Percentiles rank a stretch among this genome's conserved stretches.
phyloP scores from a whole-genome alignment of 169 alveolate genomes.

The Cardiosporidium cionae region DNA sequence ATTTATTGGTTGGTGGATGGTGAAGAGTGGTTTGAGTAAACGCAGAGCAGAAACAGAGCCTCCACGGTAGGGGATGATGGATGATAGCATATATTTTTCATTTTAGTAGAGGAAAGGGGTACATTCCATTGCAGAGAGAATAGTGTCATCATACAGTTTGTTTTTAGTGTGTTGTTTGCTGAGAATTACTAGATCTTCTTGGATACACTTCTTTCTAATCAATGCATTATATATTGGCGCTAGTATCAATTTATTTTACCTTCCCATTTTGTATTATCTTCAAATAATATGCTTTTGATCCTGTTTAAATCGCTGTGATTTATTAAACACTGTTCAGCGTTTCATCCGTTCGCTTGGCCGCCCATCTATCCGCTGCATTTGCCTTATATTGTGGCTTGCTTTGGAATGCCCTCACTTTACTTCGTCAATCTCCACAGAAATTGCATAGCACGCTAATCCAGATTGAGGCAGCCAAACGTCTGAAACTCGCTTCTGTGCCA shows the following conservation, averaged over 20 bases:
- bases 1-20: constrained; percentile 45
- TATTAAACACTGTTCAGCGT: constrained; percentile 6
- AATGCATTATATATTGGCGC: background rate
- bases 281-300: too few species aligned
- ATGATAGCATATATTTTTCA: background rate
- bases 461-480: background rate
- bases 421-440: background rate
- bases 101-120: too few species aligned
- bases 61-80: background rate
- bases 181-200: background rate
- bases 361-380: constrained; percentile 22
- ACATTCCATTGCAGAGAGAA: too few species aligned
- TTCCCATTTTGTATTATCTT: too few species aligned
- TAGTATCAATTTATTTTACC: background rate
- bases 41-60: constrained; percentile 9
- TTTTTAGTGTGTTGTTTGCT: background rate
- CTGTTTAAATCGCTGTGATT: too few species aligned
- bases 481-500: background rate
- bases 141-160: background rate
- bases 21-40: constrained; percentile 21
- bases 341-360: constrained; percentile 32
- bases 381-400: constrained; percentile 16
- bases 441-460: background rate
- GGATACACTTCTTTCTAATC: background rate
- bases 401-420: constrained; percentile 22